phyloP scores from a whole-genome alignment of 2,329 filamentous ascomycete species.

The Penicillium sp. region DNA sequence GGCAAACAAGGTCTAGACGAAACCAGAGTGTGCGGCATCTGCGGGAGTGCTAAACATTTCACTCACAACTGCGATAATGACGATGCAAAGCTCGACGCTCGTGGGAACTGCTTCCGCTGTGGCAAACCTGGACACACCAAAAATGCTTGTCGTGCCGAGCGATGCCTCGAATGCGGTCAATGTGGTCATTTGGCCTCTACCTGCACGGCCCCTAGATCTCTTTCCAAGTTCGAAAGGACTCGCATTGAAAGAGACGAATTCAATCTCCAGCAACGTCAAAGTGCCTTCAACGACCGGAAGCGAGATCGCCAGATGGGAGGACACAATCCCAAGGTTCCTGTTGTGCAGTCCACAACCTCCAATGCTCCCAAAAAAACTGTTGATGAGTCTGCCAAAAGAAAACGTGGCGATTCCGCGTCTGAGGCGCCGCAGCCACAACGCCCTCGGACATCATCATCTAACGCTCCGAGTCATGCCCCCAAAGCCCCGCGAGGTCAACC shows the following conservation, averaged over 20 bases:
- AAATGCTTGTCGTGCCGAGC: constrained; percentile 39
- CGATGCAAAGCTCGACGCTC: constrained; percentile 39
- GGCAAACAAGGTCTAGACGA: constrained; percentile 47
- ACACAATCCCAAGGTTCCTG: constrained; percentile 48
- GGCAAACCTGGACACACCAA: constrained; percentile 41
- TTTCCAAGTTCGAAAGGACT: constrained; percentile 40
- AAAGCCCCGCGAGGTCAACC: constrained; percentile 7
- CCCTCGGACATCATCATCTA: constrained; percentile 27
- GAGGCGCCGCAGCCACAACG: constrained; percentile 29
- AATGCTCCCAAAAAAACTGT: constrained; percentile 15
- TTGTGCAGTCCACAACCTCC: constrained; percentile 33
- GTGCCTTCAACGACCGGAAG: constrained; percentile 39
- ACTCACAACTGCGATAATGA: constrained; percentile 49
- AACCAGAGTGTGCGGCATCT: constrained; percentile 44
- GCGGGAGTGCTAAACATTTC: constrained; percentile 48
- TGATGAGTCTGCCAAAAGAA: constrained; percentile 33
- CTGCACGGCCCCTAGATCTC: constrained; percentile 36
- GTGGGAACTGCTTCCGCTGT: constrained; percentile 47
- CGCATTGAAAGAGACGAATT: constrained; percentile 41
- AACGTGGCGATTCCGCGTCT: constrained; percentile 30
- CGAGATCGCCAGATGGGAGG: constrained; percentile 45
- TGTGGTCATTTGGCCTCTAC: constrained; percentile 41
- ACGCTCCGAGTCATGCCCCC: constrained; percentile 26
- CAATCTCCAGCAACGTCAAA: constrained; percentile 34
- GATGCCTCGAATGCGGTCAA: constrained; percentile 48